phyloP scores from a whole-genome alignment of 2,329 filamentous ascomycete species.

The Diaporthe amygdali region DNA sequence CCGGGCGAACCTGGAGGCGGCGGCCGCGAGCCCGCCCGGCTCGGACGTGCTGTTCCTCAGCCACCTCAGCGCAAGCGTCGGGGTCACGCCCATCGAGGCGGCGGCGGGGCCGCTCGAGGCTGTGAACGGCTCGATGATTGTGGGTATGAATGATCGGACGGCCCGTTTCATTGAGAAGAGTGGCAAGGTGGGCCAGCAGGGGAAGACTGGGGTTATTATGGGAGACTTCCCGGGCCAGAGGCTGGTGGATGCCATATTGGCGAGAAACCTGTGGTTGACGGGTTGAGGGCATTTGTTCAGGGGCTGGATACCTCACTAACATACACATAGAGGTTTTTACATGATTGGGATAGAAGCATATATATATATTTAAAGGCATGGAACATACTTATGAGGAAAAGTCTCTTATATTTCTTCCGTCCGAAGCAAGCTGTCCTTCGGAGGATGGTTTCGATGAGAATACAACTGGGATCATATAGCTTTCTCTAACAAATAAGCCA shows the following conservation, averaged over 20 bases:
- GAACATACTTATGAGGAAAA: not conserved
- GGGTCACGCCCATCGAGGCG: conserved; percentile 54
- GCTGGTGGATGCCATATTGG: conserved; percentile 47
- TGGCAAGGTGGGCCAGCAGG: conserved; percentile 17
- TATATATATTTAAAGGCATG: not conserved
- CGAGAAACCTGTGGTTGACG: conserved; percentile 42
- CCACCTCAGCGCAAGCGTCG: conserved; percentile 53
- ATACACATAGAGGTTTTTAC: not conserved
- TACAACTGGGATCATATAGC: not conserved
- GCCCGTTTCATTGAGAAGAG: conserved; percentile 44
- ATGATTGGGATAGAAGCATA: not conserved
- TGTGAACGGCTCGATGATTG: conserved; percentile 41
- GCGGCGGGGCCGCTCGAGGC: conserved; percentile 47
- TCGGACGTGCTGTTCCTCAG: conserved; percentile 45
- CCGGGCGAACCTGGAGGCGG: conserved; percentile 43
- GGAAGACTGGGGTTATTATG: conserved; percentile 51
- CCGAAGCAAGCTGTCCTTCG: not conserved
- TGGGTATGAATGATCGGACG: conserved; percentile 57
- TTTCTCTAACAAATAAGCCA: not conserved
- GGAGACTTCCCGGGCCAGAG: conserved; percentile 52
- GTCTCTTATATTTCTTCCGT: too few species aligned
- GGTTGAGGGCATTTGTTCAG: not conserved
- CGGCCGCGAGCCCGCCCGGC: conserved; percentile 39
- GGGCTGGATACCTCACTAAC: not conserved
- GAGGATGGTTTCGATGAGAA: not conserved